These are phyloP conservation scores for Macrotyloma uniflorum DNA, from an alignment of 306 rosid genomes.

Conservation along the genomic window DNA sequence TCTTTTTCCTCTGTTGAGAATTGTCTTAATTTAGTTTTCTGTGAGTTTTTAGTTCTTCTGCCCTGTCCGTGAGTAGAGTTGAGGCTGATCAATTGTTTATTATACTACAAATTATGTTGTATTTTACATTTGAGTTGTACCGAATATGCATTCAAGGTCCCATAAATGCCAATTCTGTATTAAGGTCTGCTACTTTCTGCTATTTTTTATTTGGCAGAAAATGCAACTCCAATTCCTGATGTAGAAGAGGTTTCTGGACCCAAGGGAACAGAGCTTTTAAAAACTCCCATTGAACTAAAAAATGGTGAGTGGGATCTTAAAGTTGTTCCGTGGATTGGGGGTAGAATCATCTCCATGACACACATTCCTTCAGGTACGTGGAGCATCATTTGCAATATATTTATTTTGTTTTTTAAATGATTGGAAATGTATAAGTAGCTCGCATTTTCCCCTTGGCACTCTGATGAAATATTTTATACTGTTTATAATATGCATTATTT, in stretches of 20 bases:
- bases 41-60: constrained; percentile 18
- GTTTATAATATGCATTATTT: constrained; percentile 3
- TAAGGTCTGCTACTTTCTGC: constrained; percentile 31
- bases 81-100: constrained; percentile 18
- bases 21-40: neutral
- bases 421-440: constrained; percentile 13
- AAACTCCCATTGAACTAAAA: constrained; percentile 77
- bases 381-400: constrained; percentile 27
- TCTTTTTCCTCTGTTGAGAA: neutral
- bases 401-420: neutral
- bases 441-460: neutral
- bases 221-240: constrained; percentile 70
- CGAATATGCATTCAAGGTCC: constrained; percentile 1
- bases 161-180: neutral
- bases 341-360: constrained; percentile 86
- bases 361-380: constrained; percentile 81
- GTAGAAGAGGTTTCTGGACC: constrained; percentile 62
- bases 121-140: constrained; percentile 25
- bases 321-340: constrained; percentile 95
- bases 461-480: constrained; percentile 15
- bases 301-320: constrained; percentile 71
- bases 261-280: constrained; percentile 65
- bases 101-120: constrained; percentile 6
- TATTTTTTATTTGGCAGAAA: constrained; percentile 53
- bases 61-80: constrained; percentile 10